phyloP scores from a whole-genome alignment of 352 stramenopile genomes.

The Pythium folliculosum region DNA sequence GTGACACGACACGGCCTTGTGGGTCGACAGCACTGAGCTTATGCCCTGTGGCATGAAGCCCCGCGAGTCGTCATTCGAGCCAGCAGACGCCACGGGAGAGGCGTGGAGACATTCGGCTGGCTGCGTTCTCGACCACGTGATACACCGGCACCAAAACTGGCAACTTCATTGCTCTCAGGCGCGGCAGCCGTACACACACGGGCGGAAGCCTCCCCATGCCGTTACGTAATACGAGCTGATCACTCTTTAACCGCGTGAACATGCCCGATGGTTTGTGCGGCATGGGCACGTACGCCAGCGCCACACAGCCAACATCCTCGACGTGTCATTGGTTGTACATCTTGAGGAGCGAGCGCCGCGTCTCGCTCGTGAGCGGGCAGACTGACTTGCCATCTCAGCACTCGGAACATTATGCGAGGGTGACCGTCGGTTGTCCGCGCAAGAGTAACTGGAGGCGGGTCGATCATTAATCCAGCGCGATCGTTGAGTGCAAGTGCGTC shows the following conservation, averaged over 20 bases:
- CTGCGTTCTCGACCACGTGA: too few relatives aligned
- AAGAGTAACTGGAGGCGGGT: slow-evolving; percentile 78
- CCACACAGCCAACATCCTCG: slow-evolving; percentile 83
- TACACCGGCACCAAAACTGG: too few relatives aligned
- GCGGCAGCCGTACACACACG: too few relatives aligned
- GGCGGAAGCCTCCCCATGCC: slow-evolving; percentile 56
- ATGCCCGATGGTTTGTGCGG: slow-evolving; percentile 66
- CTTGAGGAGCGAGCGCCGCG: slow-evolving; percentile 80
- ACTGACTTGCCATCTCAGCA: slow-evolving; percentile 90
- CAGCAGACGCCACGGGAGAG: slow-evolving; percentile 13
- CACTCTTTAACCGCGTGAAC: slow-evolving; percentile 39
- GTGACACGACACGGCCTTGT: slow-evolving; percentile 13
- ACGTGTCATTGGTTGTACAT: slow-evolving; percentile 91
- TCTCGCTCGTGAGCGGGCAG: too few relatives aligned
- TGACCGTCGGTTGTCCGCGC: slow-evolving; percentile 71
- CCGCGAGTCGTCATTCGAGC: slow-evolving; percentile 17
- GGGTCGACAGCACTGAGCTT: slow-evolving; percentile 20
- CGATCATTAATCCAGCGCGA: slow-evolving; percentile 78
- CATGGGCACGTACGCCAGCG: slow-evolving; percentile 78
- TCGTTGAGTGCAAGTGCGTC: slow-evolving; percentile 83
- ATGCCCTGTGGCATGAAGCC: slow-evolving; percentile 16
- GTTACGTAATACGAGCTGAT: slow-evolving; percentile 24
- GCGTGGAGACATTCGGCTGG: slow-evolving; percentile 2
- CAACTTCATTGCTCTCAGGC: slow-evolving; percentile 7
- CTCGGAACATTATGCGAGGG: slow-evolving; percentile 76